Conservation (phyloP, 208 protist species). For the Phytomonas serpens region DNA sequence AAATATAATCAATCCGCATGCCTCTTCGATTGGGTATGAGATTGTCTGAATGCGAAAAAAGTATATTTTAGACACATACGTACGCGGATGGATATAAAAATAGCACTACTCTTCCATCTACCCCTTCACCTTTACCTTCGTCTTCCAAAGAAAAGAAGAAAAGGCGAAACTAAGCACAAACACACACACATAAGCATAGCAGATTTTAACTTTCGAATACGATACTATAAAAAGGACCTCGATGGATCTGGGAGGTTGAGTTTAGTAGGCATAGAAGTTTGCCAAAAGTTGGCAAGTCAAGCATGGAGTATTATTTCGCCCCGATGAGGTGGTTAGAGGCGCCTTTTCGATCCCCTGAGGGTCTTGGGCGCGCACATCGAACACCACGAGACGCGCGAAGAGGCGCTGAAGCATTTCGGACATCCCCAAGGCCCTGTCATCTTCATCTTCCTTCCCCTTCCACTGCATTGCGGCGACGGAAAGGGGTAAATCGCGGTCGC, state of each 20-base stretch:
- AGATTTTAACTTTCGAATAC: constrained; percentile 1
- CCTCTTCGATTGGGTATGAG: not conserved
- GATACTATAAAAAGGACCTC: not conserved
- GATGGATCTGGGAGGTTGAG: not conserved
- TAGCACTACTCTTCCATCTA: not conserved
- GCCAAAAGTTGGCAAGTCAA: not conserved
- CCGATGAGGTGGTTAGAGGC: not conserved
- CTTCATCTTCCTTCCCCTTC: not conserved
- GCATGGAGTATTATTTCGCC: not conserved
- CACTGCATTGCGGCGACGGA: not conserved
- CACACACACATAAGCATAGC: constrained; percentile 12
- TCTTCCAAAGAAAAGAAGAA: too few relatives aligned
- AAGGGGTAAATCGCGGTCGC: not conserved
- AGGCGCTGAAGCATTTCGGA: not conserved
- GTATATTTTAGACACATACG: not conserved
- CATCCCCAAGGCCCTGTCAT: not conserved
- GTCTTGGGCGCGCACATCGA: not conserved
- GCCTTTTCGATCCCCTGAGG: not conserved
- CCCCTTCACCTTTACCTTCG: too few relatives aligned
- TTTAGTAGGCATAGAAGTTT: not conserved
- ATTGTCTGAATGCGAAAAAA: not conserved
- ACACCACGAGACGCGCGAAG: not conserved
- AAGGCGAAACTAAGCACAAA: constrained; percentile 7
- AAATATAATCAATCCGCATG: not conserved
- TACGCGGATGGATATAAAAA: not conserved